A percentile compares a stretch with the other conserved stretches of the same genome.
Conservation (phyloP, 345 rosid species). For the Iberis pinnata region DNA sequence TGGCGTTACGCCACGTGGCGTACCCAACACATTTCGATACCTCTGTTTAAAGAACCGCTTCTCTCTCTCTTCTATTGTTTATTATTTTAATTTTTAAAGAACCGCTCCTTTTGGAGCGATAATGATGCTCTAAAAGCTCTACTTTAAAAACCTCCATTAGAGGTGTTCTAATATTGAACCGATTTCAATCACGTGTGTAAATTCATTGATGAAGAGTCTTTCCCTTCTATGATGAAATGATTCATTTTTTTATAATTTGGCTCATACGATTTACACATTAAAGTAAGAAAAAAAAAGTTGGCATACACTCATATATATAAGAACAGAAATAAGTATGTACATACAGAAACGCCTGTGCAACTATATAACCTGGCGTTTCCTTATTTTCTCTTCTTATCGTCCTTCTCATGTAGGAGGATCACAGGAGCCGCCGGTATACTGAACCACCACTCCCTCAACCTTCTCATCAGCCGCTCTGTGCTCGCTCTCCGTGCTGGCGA, state of each 20-base stretch:
- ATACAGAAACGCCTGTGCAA: background rate
- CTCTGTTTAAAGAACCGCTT: no score
- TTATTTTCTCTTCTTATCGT: conserved; percentile 67
- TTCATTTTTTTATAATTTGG: background rate
- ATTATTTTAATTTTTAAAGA: no score
- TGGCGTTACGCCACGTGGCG: no score
- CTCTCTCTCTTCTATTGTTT: no score
- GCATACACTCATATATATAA: background rate
- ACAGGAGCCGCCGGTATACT: conserved; percentile 95
- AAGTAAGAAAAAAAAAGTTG: background rate
- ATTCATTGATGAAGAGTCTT: background rate
- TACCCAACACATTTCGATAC: no score
- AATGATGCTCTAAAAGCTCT: no score
- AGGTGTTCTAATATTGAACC: no score
- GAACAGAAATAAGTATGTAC: conserved; percentile 17
- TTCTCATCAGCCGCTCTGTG: conserved; percentile 65
- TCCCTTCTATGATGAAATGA: no score
- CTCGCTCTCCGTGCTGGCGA: conserved; percentile 67
- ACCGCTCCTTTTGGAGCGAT: no score
- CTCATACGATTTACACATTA: conserved; percentile 1
- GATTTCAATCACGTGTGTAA: no score
- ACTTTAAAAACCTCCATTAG: no score
- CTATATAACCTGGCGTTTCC: background rate
- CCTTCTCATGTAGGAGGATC: conserved; percentile 55
- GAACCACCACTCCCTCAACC: conserved; percentile 98